Conservation (phyloP, 2,329 filamentous ascomycete genomes). For the Tothia fuscella region DNA sequence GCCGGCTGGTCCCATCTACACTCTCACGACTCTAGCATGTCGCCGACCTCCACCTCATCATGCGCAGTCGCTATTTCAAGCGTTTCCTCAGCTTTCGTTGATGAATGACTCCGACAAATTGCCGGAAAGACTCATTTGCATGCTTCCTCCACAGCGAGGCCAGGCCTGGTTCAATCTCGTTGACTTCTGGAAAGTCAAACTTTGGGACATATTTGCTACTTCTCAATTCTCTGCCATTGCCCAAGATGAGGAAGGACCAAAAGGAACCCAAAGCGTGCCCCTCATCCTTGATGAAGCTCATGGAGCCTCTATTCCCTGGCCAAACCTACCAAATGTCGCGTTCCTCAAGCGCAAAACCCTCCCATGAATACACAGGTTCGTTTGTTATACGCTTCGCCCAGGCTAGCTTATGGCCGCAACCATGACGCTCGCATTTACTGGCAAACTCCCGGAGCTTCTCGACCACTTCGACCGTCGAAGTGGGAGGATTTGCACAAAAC, state of each 20-base stretch:
- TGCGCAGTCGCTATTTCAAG: conserved; percentile 26
- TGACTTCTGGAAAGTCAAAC: not conserved
- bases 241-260: not conserved
- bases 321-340: not conserved
- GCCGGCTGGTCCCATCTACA: not conserved
- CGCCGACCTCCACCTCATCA: not conserved
- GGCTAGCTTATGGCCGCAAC: not conserved
- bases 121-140: conserved; percentile 34
- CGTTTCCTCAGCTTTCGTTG: conserved; percentile 35
- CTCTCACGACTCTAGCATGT: not conserved
- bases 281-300: not conserved
- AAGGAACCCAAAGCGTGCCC: not conserved
- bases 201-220: not conserved
- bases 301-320: not conserved
- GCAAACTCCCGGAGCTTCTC: not conserved
- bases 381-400: not conserved
- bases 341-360: not conserved
- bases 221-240: not conserved
- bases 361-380: not conserved
- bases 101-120: conserved; percentile 34
- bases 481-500: no score
- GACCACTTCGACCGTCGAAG: not conserved
- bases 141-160: conserved; percentile 22
- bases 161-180: not conserved
- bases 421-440: not conserved